Conservation (phyloP, 495 filamentous ascomycete species). For the Tricharina praecox region DNA sequence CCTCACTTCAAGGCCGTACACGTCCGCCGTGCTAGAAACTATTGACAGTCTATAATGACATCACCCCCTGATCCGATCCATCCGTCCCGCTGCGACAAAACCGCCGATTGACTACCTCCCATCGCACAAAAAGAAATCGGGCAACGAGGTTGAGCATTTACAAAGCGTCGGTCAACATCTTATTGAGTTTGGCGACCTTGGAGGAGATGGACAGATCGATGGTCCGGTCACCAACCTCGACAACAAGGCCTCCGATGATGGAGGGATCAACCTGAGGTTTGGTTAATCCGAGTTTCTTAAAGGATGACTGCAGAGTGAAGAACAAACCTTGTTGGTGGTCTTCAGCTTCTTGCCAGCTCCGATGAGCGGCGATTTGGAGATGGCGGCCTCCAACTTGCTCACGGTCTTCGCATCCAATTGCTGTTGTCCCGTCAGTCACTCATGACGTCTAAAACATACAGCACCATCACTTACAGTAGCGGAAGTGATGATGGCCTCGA, state of each 20-base stretch:
- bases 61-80: neutral
- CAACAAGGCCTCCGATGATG: constrained; percentile 80
- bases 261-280: constrained; percentile 66
- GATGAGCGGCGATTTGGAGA: constrained; percentile 73
- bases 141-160: constrained; percentile 38
- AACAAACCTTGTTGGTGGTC: constrained; percentile 69
- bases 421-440: constrained; percentile 31
- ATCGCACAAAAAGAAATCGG: neutral
- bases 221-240: constrained; percentile 94
- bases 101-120: too few species aligned
- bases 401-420: constrained; percentile 76
- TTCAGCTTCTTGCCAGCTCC: constrained; percentile 94
- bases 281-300: neutral
- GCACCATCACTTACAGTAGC: constrained; percentile 59
- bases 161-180: constrained; percentile 86
- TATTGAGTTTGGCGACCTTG: constrained; percentile 96
- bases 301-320: neutral
- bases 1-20: too few species aligned
- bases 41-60: constrained; percentile 8
- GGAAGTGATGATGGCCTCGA: constrained; percentile 77
- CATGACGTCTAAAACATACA: neutral
- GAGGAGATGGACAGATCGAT: constrained; percentile 91
- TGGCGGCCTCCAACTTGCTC: constrained; percentile 64
- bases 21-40: too few species aligned
- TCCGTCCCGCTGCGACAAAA: too few species aligned